Percentiles rank a stretch among this genome's conserved stretches.
Evolutionary conservation across 2,329 filamentous ascomycete genomes (phyloP).

Genomic region (Colletotrichum truncatum): DNA sequence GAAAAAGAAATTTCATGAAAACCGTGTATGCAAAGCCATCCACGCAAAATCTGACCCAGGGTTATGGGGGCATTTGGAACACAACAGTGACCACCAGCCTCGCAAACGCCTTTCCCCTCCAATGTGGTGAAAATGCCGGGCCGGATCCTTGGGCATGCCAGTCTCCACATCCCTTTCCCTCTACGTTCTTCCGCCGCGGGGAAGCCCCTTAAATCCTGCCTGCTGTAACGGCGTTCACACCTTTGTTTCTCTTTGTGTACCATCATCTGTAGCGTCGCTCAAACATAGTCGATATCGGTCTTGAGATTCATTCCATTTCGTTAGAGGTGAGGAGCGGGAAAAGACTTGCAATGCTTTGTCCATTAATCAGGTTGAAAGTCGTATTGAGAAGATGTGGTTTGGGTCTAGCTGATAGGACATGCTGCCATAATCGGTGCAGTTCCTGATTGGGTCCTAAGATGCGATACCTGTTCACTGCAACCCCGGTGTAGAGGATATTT

Average conservation of each 20-base stretch:
- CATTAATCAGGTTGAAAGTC: constrained; percentile 6
- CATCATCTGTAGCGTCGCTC: constrained; percentile 10
- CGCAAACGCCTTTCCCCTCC: constrained; percentile 18
- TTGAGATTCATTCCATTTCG: constrained; percentile 18
- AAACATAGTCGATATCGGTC: constrained; percentile 12
- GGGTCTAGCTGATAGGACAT: constrained; percentile 1
- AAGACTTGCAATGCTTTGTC: background rate
- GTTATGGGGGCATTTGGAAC: background rate
- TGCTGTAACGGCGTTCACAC: constrained; percentile 5
- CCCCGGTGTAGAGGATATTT: background rate
- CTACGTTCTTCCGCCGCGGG: background rate
- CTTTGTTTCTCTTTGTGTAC: constrained; percentile 6
- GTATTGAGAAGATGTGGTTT: constrained; percentile 4
- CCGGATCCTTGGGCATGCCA: constrained; percentile 16
- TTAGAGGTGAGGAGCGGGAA: background rate
- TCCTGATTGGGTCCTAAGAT: background rate
- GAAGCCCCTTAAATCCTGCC: background rate
- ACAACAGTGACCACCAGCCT: constrained; percentile 1
- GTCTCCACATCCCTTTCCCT: background rate
- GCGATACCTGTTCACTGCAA: constrained; percentile 10
- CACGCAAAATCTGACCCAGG: background rate
- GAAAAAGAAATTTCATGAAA: constrained; percentile 21
- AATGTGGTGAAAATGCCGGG: background rate
- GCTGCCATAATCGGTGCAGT: background rate
- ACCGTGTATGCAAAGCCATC: constrained; percentile 24